Conservation (phyloP, 345 rosid species). For the Ailanthus altissimus region DNA sequence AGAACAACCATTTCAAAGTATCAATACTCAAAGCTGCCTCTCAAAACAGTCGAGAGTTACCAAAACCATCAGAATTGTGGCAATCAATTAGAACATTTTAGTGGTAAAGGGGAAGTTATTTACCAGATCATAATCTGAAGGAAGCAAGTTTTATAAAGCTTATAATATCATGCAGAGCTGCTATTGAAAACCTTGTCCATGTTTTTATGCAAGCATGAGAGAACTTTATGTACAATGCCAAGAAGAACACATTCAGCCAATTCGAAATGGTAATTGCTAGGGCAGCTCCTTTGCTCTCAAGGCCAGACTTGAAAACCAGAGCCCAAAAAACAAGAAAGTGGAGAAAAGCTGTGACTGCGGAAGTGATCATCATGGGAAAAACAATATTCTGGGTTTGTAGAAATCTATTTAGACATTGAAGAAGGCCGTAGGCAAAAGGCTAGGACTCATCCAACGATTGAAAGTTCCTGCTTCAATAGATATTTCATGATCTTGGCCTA, state of each 20-base stretch:
- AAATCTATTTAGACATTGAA: constrained; percentile 65
- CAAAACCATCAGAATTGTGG: neutral
- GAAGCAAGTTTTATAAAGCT: constrained; percentile 57
- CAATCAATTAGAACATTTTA: neutral
- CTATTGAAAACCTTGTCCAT: constrained; percentile 50
- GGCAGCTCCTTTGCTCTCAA: constrained; percentile 53
- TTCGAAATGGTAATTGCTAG: constrained; percentile 36
- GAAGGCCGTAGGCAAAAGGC: constrained; percentile 56
- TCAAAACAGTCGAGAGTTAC: neutral
- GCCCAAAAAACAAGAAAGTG: constrained; percentile 46
- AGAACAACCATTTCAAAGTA: constrained; percentile 48
- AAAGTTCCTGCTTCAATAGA: constrained; percentile 43
- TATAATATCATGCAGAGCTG: constrained; percentile 40
- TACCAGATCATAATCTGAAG: constrained; percentile 66
- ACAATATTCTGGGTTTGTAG: constrained; percentile 61
- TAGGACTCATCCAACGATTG: constrained; percentile 60
- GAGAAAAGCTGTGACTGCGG: constrained; percentile 35
- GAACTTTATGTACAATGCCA: constrained; percentile 38
- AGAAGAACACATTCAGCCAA: constrained; percentile 47
- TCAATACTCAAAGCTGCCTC: constrained; percentile 45
- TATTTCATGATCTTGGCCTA: constrained; percentile 48
- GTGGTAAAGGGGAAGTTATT: neutral
- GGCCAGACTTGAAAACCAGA: constrained; percentile 40
- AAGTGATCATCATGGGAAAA: constrained; percentile 47
- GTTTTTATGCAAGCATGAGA: constrained; percentile 39